phyloP scores from a whole-genome alignment of 805 yeast species.

The Candida peoriensis region DNA sequence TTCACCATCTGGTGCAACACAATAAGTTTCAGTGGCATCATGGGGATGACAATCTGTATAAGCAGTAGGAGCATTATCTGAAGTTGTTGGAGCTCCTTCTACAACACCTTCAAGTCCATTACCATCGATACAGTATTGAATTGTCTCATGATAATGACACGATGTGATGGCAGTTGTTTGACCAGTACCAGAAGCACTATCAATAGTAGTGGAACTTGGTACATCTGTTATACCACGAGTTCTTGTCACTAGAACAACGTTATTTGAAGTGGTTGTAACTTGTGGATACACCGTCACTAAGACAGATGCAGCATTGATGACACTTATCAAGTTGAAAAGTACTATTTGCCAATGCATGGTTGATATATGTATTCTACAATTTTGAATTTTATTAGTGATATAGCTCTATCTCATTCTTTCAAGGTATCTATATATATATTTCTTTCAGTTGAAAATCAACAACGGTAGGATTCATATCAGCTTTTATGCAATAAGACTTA shows the following conservation, averaged over 20 bases:
- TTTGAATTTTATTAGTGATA: too few relatives aligned
- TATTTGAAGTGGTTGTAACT: too few relatives aligned
- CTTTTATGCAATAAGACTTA: too few relatives aligned
- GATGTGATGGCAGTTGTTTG: slow-evolving; percentile 16
- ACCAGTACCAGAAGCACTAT: neutral
- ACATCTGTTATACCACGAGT: neutral
- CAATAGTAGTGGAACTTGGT: neutral
- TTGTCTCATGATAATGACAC: slow-evolving; percentile 15
- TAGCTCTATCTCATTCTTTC: too few relatives aligned
- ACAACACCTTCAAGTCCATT: slow-evolving; percentile 14
- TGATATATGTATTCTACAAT: too few relatives aligned
- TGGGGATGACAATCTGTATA: slow-evolving; percentile 18
- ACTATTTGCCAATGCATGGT: too few relatives aligned
- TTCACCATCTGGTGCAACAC: slow-evolving; percentile 12
- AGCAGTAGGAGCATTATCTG: slow-evolving; percentile 4
- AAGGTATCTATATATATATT: too few relatives aligned
- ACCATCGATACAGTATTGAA: slow-evolving; percentile 13
- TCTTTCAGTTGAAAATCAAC: too few relatives aligned
- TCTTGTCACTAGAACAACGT: slow-evolving; percentile 3
- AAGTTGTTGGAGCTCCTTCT: slow-evolving; percentile 12
- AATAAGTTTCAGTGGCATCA: slow-evolving; percentile 12
- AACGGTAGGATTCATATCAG: too few relatives aligned
- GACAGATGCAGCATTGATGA: too few relatives aligned
- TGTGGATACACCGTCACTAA: too few relatives aligned
- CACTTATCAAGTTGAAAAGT: too few relatives aligned